These are phyloP conservation scores for Schwanniomyces yamadae DNA, from an alignment of 805 yeast species.

Conservation along the genomic window DNA sequence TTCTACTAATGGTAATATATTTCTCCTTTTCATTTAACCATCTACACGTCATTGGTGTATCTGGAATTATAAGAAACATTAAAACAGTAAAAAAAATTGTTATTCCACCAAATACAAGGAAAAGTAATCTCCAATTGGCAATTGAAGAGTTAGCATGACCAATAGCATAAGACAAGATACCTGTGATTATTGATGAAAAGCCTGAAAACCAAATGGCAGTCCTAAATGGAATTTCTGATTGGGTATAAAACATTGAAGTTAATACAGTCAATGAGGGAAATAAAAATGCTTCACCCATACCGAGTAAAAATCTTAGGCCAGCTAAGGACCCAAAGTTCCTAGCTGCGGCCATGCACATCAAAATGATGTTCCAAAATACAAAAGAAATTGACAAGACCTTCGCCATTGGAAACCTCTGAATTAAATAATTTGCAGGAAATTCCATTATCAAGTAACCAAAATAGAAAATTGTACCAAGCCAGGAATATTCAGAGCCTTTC, in stretches of 20 bases:
- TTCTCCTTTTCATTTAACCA: constrained; percentile 17
- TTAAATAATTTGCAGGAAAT: constrained; percentile 17
- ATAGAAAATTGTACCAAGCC: constrained; percentile 18
- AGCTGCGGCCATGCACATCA: constrained; percentile 14
- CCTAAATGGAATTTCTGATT: constrained; percentile 17
- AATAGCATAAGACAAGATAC: constrained; percentile 18
- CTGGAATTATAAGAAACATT: constrained; percentile 20
- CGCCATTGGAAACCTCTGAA: constrained; percentile 21
- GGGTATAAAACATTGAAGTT: constrained; percentile 14
- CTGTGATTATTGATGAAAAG: constrained; percentile 24
- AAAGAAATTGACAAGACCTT: constrained; percentile 22
- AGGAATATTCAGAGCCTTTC: constrained; percentile 14
- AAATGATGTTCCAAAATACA: constrained; percentile 13
- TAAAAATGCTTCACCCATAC: constrained; percentile 28
- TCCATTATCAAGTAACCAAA: constrained; percentile 18
- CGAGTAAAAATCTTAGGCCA: constrained; percentile 19
- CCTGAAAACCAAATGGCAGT: constrained; percentile 17
- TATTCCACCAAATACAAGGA: constrained; percentile 20
- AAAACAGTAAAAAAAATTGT: constrained; percentile 18
- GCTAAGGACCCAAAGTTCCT: constrained; percentile 13
- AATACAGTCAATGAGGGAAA: constrained; percentile 18
- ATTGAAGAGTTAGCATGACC: constrained; percentile 15
- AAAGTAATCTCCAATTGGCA: constrained; percentile 22
- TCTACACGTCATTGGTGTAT: constrained; percentile 16
- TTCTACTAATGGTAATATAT: constrained; percentile 13